Conservation (phyloP, 148 eudicot genomes). For the Vaccinium corymbosum region DNA sequence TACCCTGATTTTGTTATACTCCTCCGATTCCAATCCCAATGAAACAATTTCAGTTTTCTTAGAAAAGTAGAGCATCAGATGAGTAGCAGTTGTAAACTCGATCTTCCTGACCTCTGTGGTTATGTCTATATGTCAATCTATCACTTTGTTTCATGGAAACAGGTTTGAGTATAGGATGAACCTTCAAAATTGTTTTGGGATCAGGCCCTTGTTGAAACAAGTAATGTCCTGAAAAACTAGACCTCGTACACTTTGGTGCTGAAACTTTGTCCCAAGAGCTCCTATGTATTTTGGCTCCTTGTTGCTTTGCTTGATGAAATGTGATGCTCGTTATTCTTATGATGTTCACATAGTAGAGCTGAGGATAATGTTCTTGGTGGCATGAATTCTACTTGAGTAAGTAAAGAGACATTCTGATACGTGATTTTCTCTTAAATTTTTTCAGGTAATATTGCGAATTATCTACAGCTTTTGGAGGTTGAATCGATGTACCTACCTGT, state of each 20-base stretch:
- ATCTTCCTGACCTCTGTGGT: neutral
- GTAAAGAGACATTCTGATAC: conserved; percentile 5
- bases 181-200: neutral
- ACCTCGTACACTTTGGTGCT: neutral
- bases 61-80: neutral
- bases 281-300: neutral
- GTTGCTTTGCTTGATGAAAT: neutral
- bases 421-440: conserved; percentile 9
- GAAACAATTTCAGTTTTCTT: neutral
- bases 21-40: neutral
- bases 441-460: conserved; percentile 76
- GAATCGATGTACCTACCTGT: conserved; percentile 84
- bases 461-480: conserved; percentile 86
- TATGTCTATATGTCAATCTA: neutral
- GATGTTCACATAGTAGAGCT: neutral
- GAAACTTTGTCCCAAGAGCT: neutral
- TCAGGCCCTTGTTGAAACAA: neutral
- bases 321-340: neutral
- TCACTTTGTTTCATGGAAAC: neutral
- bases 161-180: neutral
- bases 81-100: neutral
- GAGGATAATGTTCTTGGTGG: neutral
- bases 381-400: neutral
- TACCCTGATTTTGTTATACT: neutral
- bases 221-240: neutral